Evolutionary conservation across 495 filamentous ascomycete genomes (phyloP).

Genomic region (Penicillium alfredii): DNA sequence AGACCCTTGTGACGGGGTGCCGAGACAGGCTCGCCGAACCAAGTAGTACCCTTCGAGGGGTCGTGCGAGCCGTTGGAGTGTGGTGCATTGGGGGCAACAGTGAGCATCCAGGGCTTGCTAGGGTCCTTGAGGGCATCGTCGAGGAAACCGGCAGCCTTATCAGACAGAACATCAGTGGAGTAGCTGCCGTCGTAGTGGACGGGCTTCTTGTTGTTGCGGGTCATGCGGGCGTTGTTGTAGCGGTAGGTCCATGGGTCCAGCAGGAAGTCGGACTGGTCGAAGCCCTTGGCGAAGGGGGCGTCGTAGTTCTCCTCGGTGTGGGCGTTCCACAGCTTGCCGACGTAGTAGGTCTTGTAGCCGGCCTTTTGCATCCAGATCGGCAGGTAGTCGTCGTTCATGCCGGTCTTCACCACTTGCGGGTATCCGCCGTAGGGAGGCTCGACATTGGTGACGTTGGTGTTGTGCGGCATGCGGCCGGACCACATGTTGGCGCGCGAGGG

Average conservation of each 20-base stretch:
- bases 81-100: slow-evolving; percentile 58
- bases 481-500: slow-evolving; percentile 52
- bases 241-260: slow-evolving; percentile 64
- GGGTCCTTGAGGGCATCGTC: slow-evolving; percentile 48
- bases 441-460: slow-evolving; percentile 66
- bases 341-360: slow-evolving; percentile 65
- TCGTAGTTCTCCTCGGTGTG: slow-evolving; percentile 53
- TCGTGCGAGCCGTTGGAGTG: slow-evolving; percentile 37
- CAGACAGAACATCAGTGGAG: slow-evolving; percentile 52
- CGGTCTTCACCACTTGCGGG: slow-evolving; percentile 55
- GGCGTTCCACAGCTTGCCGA: slow-evolving; percentile 62
- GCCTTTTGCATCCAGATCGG: slow-evolving; percentile 62
- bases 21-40: slow-evolving; percentile 27
- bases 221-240: slow-evolving; percentile 55
- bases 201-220: slow-evolving; percentile 50
- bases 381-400: slow-evolving; percentile 58
- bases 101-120: slow-evolving; percentile 56
- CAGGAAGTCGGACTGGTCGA: slow-evolving; percentile 50
- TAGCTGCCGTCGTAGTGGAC: slow-evolving; percentile 49
- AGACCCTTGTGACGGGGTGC: slow-evolving; percentile 25
- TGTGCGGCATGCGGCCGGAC: slow-evolving; percentile 60
- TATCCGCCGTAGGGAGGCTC: slow-evolving; percentile 56
- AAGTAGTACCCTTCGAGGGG: slow-evolving; percentile 5
- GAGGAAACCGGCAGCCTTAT: slow-evolving; percentile 55
- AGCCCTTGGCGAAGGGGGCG: slow-evolving; percentile 51